Base-by-base conservation (phyloP, 352 stramenopile species). In the Pythium inflatum region DNA sequence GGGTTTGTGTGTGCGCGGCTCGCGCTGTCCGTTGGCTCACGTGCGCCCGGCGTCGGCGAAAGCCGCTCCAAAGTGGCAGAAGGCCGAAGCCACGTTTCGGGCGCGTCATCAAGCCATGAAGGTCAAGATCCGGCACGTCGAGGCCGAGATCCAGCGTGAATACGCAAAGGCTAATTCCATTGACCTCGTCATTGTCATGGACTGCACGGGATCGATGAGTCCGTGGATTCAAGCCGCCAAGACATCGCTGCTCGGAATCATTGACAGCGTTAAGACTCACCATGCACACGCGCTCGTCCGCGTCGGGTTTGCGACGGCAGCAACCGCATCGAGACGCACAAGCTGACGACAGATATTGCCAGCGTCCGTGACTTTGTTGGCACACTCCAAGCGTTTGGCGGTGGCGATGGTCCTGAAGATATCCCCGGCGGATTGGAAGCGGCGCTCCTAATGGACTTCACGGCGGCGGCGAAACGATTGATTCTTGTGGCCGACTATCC, bases 121-220 rank as follows among this genome's bases (percentile, higher is more conserved):
- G 18, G 9, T 25, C 16, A 74, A 60, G 2, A 57, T 79, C 18
- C 11, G 48, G 5, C 54, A 51, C 24, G 68, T 70, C 7, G 66
- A 71, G 13, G 55, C 66, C 9, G 56, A 68, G 41, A 56, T 67
- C 22, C 54, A 77, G 59, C 53, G 69, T 5, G 59, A 76, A 27
- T 66, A 55, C 40, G 69, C 46, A 0, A 49, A 62, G 7, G 65
- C 70, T 2, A 83, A 68, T 31, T 31, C 67, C 0, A 57, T 87
- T 1, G 76, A 87, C 7, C 61, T 87, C 11, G 79, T 87, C 34
- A 74, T 83, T 20, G 74, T 72, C 2, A 82, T 87, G 76, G 79
- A 84, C 45, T 87, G 76, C 46, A 87, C 79, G 18, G 28, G 14
- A 0, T 87, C 76, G 11, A 84, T 83, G 76, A 7, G 5, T 22